Conservation (phyloP, 2,329 filamentous ascomycete genomes). For the Penicillium sp. region DNA sequence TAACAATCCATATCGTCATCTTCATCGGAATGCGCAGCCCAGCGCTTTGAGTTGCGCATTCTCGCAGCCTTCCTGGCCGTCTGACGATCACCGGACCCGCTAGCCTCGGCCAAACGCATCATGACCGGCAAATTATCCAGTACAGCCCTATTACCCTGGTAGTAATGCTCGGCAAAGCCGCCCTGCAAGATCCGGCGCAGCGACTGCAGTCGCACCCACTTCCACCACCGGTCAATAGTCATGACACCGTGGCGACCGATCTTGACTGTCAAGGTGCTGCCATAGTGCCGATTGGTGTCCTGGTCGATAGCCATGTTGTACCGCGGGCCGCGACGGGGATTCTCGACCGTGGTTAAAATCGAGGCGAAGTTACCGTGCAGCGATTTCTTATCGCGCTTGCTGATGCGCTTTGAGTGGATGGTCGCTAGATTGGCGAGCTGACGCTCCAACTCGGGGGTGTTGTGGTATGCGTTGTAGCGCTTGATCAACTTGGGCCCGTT, state of each 20-base stretch:
- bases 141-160: constrained; percentile 62
- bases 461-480: constrained; percentile 69
- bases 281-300: constrained; percentile 63
- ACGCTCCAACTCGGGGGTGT: constrained; percentile 63
- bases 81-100: constrained; percentile 31
- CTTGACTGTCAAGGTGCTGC: constrained; percentile 64
- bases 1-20: constrained; percentile 18
- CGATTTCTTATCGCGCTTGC: constrained; percentile 67
- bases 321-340: constrained; percentile 67
- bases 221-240: constrained; percentile 74
- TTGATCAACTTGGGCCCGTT: constrained; percentile 56
- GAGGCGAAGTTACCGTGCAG: constrained; percentile 69
- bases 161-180: constrained; percentile 66
- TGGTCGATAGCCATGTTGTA: constrained; percentile 67
- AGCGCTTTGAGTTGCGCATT: constrained; percentile 34
- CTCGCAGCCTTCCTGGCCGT: constrained; percentile 34
- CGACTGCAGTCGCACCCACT: constrained; percentile 65
- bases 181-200: constrained; percentile 64
- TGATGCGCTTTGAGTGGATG: constrained; percentile 63
- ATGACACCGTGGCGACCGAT: constrained; percentile 62
- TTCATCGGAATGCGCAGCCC: constrained; percentile 38
- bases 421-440: constrained; percentile 63
- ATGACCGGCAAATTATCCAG: constrained; percentile 61
- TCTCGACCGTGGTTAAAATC: constrained; percentile 67
- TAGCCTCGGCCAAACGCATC: constrained; percentile 34